These are phyloP conservation scores for Oleoguttula mirabilis DNA, from an alignment of 495 filamentous ascomycete genomes.

Conservation along the genomic window DNA sequence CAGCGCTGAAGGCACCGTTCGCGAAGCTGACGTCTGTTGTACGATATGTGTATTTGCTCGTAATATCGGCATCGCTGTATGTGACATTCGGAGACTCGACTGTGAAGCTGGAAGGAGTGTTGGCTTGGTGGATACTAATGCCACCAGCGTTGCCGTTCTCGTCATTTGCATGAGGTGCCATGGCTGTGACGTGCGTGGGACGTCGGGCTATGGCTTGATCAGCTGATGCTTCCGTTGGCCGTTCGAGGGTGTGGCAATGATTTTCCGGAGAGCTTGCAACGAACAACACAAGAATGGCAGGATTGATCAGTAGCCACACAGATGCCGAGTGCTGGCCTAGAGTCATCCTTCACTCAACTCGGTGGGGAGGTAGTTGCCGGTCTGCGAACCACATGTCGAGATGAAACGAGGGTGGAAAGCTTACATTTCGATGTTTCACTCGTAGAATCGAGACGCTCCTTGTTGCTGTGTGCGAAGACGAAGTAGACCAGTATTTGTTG, in stretches of 20 bases:
- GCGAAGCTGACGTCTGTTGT: conserved; percentile 68
- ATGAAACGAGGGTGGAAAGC: not conserved
- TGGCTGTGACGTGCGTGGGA: too few relatives aligned
- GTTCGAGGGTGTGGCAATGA: too few relatives aligned
- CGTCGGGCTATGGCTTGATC: too few relatives aligned
- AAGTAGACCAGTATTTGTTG: too few relatives aligned
- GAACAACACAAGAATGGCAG: not conserved
- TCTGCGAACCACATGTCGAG: too few relatives aligned
- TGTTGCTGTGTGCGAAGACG: too few relatives aligned
- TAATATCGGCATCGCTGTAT: conserved; percentile 81
- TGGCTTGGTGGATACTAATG: conserved; percentile 35
- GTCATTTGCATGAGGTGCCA: conserved; percentile 89
- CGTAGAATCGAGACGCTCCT: too few relatives aligned
- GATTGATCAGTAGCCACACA: not conserved
- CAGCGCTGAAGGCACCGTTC: conserved; percentile 67
- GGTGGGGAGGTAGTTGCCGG: not conserved
- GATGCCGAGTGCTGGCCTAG: not conserved
- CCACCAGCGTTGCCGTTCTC: conserved; percentile 64
- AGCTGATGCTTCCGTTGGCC: too few relatives aligned
- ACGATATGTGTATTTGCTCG: conserved; percentile 90
- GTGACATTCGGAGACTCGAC: conserved; percentile 87
- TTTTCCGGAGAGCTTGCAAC: too few relatives aligned
- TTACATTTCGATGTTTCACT: not conserved
- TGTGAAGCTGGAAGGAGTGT: conserved; percentile 48
- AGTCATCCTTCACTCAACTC: not conserved